Percentiles rank a stretch among this genome's conserved stretches.
phyloP scores from a whole-genome alignment of 768 basidiomycete genomes.

The Myochromella boudieri region DNA sequence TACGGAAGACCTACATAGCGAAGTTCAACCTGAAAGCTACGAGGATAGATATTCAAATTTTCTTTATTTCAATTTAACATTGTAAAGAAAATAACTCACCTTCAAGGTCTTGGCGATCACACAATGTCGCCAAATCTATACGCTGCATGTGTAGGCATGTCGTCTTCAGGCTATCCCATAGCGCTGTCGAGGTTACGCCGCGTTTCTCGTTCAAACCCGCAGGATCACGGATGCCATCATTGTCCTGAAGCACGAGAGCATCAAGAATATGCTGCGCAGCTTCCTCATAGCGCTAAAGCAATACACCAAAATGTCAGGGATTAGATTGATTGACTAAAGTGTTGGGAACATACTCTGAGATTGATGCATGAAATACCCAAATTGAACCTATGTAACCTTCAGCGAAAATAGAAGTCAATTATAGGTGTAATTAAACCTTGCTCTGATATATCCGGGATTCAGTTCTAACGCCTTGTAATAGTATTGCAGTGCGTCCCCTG shows the following conservation, averaged over 20 bases:
- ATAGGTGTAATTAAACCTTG: constrained; percentile 48
- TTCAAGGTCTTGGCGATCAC: constrained; percentile 72
- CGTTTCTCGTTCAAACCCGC: constrained; percentile 48
- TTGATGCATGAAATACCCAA: constrained; percentile 92
- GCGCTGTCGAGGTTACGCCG: constrained; percentile 70
- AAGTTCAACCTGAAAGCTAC: constrained; percentile 33
- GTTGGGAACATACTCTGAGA: constrained; percentile 56
- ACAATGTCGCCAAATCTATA: constrained; percentile 72
- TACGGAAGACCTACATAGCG: constrained; percentile 14
- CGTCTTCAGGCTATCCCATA: constrained; percentile 90
- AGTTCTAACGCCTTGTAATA: constrained; percentile 85
- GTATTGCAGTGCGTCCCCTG: constrained; percentile 82
- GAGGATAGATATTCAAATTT: no score
- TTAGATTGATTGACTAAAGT: no score
- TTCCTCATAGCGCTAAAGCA: constrained; percentile 73
- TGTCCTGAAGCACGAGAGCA: constrained; percentile 86
- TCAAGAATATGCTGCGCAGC: constrained; percentile 87
- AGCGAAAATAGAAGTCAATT: not conserved
- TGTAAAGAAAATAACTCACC: constrained; percentile 28
- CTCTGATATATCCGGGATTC: constrained; percentile 89
- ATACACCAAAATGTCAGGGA: no score
- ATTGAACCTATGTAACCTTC: constrained; percentile 69
- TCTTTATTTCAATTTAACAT: no score
- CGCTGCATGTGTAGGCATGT: constrained; percentile 81
- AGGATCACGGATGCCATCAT: constrained; percentile 64